These are phyloP conservation scores for Phoenix roebelenii DNA, from an alignment of 176 grass and related monocot species.

Conservation along the genomic window DNA sequence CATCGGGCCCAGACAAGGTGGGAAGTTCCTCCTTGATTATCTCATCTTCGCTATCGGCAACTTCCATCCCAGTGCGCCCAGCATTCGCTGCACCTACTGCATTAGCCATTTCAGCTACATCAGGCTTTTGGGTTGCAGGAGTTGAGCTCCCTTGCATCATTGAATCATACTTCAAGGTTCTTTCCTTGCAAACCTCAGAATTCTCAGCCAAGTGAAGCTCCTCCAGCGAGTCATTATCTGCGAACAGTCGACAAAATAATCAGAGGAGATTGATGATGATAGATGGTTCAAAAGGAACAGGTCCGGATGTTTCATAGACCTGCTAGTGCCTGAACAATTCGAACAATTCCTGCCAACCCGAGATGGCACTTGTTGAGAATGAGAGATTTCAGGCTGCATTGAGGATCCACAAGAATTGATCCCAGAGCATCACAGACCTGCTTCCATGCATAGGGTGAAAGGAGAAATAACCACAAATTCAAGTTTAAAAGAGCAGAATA, in stretches of 20 bases:
- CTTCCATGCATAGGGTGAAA: background rate
- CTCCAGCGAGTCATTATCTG: constrained; percentile 72
- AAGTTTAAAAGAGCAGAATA: too few relatives aligned
- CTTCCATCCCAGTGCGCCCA: constrained; percentile 40
- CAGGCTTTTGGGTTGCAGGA: constrained; percentile 10
- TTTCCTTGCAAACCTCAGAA: constrained; percentile 21
- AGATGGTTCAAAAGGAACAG: background rate
- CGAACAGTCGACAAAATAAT: background rate
- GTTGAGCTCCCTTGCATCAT: constrained; percentile 23
- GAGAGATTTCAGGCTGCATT: constrained; percentile 58
- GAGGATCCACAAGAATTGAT: constrained; percentile 40
- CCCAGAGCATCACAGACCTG: constrained; percentile 53
- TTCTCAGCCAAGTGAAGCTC: constrained; percentile 70
- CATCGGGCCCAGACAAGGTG: constrained; percentile 23
- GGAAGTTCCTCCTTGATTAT: constrained; percentile 20
- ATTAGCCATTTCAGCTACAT: constrained; percentile 5
- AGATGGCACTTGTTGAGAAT: constrained; percentile 63
- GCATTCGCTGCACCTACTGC: constrained; percentile 6
- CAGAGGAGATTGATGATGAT: too few relatives aligned
- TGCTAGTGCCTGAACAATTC: constrained; percentile 49
- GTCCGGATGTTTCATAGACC: constrained; percentile 35
- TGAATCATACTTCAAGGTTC: constrained; percentile 18
- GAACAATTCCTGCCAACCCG: constrained; percentile 50
- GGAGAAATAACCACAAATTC: too few relatives aligned
- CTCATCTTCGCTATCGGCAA: constrained; percentile 91